Conservation (phyloP, 2,329 filamentous ascomycete species). For the Aureobasidium sp. region DNA sequence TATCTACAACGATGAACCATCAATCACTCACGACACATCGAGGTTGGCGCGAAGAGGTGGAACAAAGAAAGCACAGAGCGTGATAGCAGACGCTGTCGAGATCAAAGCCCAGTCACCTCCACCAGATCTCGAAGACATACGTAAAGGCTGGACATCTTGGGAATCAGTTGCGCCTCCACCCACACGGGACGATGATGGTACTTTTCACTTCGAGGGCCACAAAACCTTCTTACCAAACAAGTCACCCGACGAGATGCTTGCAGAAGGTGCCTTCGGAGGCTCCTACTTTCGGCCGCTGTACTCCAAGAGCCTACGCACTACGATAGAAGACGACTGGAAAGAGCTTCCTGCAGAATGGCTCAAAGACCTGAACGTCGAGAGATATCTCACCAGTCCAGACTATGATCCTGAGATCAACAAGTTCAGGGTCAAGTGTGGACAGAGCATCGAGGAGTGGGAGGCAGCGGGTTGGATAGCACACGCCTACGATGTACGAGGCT, state of each 20-base stretch:
- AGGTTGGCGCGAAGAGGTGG: background rate
- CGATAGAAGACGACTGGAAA: constrained; percentile 41
- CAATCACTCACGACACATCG: background rate
- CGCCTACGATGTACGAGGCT: constrained; percentile 46
- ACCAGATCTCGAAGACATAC: constrained; percentile 28
- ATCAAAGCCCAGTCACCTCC: constrained; percentile 9
- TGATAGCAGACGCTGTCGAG: background rate
- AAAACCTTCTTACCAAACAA: constrained; percentile 47
- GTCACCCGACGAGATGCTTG: constrained; percentile 45
- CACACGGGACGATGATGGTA: constrained; percentile 35
- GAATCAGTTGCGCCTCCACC: constrained; percentile 34
- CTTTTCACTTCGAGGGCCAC: constrained; percentile 41
- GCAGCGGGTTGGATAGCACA: constrained; percentile 50
- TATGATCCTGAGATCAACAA: constrained; percentile 48
- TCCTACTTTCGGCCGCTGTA: constrained; percentile 45
- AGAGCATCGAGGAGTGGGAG: constrained; percentile 51
- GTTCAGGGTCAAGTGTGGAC: constrained; percentile 46
- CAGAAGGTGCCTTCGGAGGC: constrained; percentile 48
- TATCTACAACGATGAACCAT: constrained; percentile 33
- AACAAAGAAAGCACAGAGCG: background rate
- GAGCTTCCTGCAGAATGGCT: constrained; percentile 43
- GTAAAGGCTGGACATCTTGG: constrained; percentile 41
- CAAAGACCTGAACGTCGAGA: constrained; percentile 32
- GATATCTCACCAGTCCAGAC: constrained; percentile 34
- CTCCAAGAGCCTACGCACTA: constrained; percentile 37